Base-by-base conservation (phyloP, 352 stramenopile genomes). In the Thalassiosira pacifica region DNA sequence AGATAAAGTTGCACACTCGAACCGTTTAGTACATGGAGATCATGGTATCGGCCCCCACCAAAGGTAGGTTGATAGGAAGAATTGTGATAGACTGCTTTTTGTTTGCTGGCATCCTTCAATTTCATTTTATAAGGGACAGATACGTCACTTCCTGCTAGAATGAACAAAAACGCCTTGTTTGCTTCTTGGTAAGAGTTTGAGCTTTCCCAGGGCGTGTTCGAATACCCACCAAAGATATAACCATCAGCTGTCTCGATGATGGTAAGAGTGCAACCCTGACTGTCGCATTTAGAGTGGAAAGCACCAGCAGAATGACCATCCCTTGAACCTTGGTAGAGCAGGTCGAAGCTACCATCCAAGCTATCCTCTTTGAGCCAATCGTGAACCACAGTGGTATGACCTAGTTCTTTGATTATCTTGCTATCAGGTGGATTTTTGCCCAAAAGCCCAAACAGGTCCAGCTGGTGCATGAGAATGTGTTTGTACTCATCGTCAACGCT, bases 101-200 rank as follows among this genome's bases (percentile, higher is more conserved):
- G 37, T 52, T 1, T 18, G 4, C 61, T 45, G 18, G 26, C 0
- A 32, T 76, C 9, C 31, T n/a, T 22, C 13, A 76, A 52, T 24
- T 71, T 76, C 75, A 76, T 70, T 73, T 82, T 70, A 10, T 24
- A 76, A 26, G 65, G 34, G 53, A 16, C 22, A 18, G 19, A 71
- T 19, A 63, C 66, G 6, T 40, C 10, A 16, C 27, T 34, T 66
- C 22, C 57, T 19, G 6, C 6, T 6, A 48, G 37, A 13, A 48
- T 13, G 13, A 48, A 48, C 13, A 48, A 13, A 48, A 48, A 48
- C 37, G 37, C 37, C 37, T 48, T 48, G 37, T 48, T 48, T 6
- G 37, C 37, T 48, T 13, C 37, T 10, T 26, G 29, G 19, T 37
- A 66, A 2, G 3, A 5, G 57, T 18, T 26, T 13, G 29, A 66